A percentile compares a stretch with the other conserved stretches of the same genome.
Conservation (phyloP, 495 filamentous ascomycete species). For the Apodospora peruviana region DNA sequence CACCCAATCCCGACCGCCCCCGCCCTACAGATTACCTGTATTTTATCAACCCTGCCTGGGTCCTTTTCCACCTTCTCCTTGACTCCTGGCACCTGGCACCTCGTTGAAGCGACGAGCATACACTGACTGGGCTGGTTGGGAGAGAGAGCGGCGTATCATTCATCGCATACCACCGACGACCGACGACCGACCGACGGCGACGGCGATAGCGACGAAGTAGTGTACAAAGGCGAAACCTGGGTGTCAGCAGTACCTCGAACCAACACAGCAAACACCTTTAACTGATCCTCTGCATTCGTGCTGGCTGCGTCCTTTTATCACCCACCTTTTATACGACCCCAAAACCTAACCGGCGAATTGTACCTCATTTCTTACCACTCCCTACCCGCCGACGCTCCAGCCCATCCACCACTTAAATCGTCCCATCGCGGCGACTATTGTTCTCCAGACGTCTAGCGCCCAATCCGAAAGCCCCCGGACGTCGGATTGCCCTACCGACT, state of each 20-base stretch:
- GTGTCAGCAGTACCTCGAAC: too few relatives aligned
- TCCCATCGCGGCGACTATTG: constrained; percentile 18
- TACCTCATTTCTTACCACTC: constrained; percentile 15
- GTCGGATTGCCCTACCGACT: constrained; percentile 1
- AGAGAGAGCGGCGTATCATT: too few relatives aligned
- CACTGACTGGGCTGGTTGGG: too few relatives aligned
- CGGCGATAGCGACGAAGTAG: too few relatives aligned
- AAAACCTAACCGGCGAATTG: constrained; percentile 31
- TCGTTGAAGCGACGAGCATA: too few relatives aligned
- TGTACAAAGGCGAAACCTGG: too few relatives aligned
- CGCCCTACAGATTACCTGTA: constrained; percentile 3
- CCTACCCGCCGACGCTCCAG: constrained; percentile 24
- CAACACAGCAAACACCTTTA: background rate
- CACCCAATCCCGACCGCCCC: constrained; percentile 10
- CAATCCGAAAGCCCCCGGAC: constrained; percentile 1
- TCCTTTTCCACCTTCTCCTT: background rate
- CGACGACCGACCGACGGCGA: too few relatives aligned
- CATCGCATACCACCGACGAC: too few relatives aligned
- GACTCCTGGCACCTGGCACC: too few relatives aligned
- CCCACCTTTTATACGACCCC: constrained; percentile 6
- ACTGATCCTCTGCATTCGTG: background rate
- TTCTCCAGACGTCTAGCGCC: constrained; percentile 20
- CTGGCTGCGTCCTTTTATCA: too few relatives aligned
- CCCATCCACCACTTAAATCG: constrained; percentile 25
- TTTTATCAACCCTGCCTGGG: constrained; percentile 5